These are phyloP conservation scores for Penicillium sp. DNA, from an alignment of 2,329 filamentous ascomycete genomes.

Conservation along the genomic window DNA sequence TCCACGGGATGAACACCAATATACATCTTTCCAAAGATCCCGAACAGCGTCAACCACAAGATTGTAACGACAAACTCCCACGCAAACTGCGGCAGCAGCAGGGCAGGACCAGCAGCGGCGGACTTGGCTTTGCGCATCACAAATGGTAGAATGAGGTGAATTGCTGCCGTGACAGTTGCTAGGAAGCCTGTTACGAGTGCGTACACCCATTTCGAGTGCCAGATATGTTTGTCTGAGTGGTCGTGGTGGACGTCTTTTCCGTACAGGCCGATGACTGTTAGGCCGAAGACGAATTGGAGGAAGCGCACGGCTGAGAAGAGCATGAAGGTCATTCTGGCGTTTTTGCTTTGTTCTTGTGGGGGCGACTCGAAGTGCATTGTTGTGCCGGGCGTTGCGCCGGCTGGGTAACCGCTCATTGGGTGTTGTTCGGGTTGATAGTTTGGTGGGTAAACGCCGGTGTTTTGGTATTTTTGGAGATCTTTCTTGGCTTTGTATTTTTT, in stretches of 20 bases:
- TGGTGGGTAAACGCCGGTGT: conserved; percentile 17
- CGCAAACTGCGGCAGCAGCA: conserved; percentile 52
- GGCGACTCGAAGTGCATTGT: conserved; percentile 11
- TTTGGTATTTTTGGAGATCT: conserved; percentile 15
- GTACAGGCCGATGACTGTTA: conserved; percentile 77
- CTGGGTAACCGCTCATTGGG: conserved; percentile 21
- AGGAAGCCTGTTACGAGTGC: conserved; percentile 68
- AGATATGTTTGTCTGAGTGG: conserved; percentile 48
- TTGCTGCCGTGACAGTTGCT: conserved; percentile 60
- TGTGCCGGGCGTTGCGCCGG: conserved; percentile 18
- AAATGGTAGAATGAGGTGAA: conserved; percentile 66
- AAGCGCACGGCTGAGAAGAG: conserved; percentile 59
- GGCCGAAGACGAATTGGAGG: conserved; percentile 70
- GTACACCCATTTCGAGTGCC: conserved; percentile 74
- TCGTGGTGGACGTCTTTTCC: conserved; percentile 58
- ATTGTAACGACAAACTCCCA: conserved; percentile 73
- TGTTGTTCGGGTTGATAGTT: conserved; percentile 18
- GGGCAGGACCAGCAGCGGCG: conserved; percentile 24
- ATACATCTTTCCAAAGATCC: conserved; percentile 78
- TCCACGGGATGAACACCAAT: conserved; percentile 60
- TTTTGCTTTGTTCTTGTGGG: conserved; percentile 14
- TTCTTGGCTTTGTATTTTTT: conserved; percentile 34
- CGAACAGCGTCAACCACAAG: conserved; percentile 79
- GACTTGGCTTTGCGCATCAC: conserved; percentile 21
- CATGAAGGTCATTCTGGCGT: conserved; percentile 12